These are phyloP conservation scores for Dictyostelium discoideum DNA, from an alignment of 78 protist genomes.

Conservation along the genomic window DNA sequence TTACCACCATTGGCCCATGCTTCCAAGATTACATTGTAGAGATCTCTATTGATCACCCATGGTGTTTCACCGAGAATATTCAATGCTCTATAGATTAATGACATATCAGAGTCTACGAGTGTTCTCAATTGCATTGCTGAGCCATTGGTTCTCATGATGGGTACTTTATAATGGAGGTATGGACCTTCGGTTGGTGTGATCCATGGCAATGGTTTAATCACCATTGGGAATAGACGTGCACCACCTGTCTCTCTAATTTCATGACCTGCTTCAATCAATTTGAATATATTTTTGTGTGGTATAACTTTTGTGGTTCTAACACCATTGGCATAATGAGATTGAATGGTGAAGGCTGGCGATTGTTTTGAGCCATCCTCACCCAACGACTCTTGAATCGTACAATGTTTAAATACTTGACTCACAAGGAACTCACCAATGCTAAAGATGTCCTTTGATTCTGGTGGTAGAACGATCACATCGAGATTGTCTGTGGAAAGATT, in stretches of 20 bases:
- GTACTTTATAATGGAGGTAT: slow-evolving; percentile 28
- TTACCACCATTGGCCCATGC: slow-evolving; percentile 78
- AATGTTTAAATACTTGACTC: background rate
- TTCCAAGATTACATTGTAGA: slow-evolving; percentile 7
- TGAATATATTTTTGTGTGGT: background rate
- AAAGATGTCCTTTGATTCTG: background rate
- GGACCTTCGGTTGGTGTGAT: slow-evolving; percentile 19
- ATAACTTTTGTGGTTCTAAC: background rate
- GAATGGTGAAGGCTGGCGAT: slow-evolving; percentile 32
- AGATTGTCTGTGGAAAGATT: background rate
- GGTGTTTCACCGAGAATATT: slow-evolving; percentile 69
- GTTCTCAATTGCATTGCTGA: slow-evolving; percentile 22
- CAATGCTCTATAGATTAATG: slow-evolving; percentile 68
- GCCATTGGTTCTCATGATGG: slow-evolving; percentile 57
- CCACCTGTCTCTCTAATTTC: slow-evolving; percentile 4
- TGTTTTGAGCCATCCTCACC: background rate
- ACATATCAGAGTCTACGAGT: slow-evolving; percentile 1
- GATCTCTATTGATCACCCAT: slow-evolving; percentile 86
- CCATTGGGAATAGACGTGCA: slow-evolving; percentile 69
- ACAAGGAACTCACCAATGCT: background rate
- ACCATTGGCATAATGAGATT: background rate
- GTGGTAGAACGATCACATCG: background rate
- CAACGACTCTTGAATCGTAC: slow-evolving; percentile 14
- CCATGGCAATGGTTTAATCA: slow-evolving; percentile 65
- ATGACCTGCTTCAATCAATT: slow-evolving; percentile 34